Evolutionary conservation across 1,284 basidiomycete genomes (phyloP).

Genomic region (Paramarasmius palmivorus): DNA sequence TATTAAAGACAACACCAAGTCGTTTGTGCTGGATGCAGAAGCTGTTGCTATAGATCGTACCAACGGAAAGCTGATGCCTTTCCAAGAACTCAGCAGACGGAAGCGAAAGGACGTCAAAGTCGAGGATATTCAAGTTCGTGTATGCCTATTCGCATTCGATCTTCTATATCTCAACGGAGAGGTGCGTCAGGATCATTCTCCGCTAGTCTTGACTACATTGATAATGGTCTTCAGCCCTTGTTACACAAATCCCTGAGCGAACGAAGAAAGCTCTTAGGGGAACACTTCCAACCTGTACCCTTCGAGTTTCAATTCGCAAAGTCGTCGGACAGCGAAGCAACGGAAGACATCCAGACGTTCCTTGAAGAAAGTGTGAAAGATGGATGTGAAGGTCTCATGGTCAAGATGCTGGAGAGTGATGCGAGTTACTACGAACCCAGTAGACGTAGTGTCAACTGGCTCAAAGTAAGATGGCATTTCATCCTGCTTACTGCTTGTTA

Average conservation of each 20-base stretch:
- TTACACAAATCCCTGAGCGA: conserved; percentile 69
- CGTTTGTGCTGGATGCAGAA: conserved; percentile 95
- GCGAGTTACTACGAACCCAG: conserved; percentile 96
- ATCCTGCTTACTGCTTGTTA: not conserved
- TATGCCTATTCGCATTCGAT: conserved; percentile 96
- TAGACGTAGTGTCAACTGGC: conserved; percentile 94
- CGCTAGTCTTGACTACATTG: conserved; percentile 6
- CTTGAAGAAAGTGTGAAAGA: conserved; percentile 96
- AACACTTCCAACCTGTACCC: conserved; percentile 82
- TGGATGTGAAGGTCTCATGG: conserved; percentile 98
- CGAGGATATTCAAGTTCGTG: conserved; percentile 94
- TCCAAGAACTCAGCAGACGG: conserved; percentile 94
- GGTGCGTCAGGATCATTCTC: conserved; percentile 43
- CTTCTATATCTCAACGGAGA: conserved; percentile 93
- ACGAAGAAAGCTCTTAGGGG: conserved; percentile 74
- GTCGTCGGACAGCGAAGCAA: conserved; percentile 85
- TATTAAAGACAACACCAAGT: conserved; percentile 78
- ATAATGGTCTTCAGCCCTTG: conserved; percentile 48
- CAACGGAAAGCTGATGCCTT: conserved; percentile 86
- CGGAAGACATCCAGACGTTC: conserved; percentile 94
- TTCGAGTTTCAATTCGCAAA: conserved; percentile 95
- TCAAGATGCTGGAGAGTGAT: conserved; percentile 94
- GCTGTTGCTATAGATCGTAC: conserved; percentile 93
- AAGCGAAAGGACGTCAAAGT: conserved; percentile 98
- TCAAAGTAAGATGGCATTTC: conserved; percentile 68